Evolutionary conservation across 1,284 basidiomycete genomes (phyloP), one percentile per base, ranked within the genome.

Genomic region (Microbotryum intermedium): DNA sequence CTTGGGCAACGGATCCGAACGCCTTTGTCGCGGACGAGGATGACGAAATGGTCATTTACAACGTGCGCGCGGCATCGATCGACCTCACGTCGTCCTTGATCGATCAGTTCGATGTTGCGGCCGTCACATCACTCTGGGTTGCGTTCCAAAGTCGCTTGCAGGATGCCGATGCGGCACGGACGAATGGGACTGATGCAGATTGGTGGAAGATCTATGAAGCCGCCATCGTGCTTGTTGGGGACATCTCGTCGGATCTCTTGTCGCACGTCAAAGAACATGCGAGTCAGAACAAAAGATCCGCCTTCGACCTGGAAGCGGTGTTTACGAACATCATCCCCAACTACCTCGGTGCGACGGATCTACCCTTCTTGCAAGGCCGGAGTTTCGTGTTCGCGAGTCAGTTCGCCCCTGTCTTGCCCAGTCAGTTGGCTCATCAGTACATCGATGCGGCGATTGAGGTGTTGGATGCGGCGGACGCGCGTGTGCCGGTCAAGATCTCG

Each of bases 381-480:
- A 88, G 85, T 2, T 95, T 97, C 65, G 89, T 97, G 45, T 94
- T 97, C 71, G 90, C 91, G 0, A 91, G 89, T 70, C 87, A 93
- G 72, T 97, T 85, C 70, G 82, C 89, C 1, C 83, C 83, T 60
- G 75, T 85, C 4, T 78, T 97, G 9, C 86, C 90, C 0, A 69
- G 79, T 2, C 79, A 84, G 57, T 78, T 91, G 47, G 84, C 86
- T 2, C 81, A 82, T 1, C 88, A 90, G 71, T 97, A 97, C 72
- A 79, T 98, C 39, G 83, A 86, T 25, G 88, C 89, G 7, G 88
- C 92, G 0, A 80, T 94, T 30, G 82, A 85, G 47, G 89, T 89
- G 2, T 80, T 97, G n/a, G 88, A 91, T 72, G 80, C 84, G 0
- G 71, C 73, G 23, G 80, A 82, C 28, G 83, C 86, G 1, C 81